phyloP scores from a whole-genome alignment of 2,329 filamentous ascomycete species.

The Colletotrichum sp. region DNA sequence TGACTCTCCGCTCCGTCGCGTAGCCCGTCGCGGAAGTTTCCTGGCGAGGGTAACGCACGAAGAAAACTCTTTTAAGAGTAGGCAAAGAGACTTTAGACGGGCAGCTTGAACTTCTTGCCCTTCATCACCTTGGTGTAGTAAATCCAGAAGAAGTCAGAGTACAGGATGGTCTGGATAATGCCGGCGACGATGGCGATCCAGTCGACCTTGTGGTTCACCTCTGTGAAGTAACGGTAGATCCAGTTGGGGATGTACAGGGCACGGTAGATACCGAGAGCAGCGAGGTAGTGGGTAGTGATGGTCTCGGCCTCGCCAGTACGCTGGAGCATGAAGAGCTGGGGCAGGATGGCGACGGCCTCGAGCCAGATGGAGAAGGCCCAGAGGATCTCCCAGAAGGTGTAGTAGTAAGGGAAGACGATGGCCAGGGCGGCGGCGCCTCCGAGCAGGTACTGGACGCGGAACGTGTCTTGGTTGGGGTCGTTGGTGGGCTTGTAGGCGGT shows the following conservation, averaged over 20 bases:
- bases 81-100: conserved; percentile 61
- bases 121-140: conserved; percentile 97
- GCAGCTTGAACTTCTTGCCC: conserved; percentile 86
- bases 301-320: conserved; percentile 97
- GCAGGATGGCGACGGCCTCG: conserved; percentile 93
- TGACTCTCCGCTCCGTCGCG: neutral
- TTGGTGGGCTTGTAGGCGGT: conserved; percentile 97
- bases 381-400: conserved; percentile 82
- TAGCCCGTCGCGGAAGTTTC: neutral
- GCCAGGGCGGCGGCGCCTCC: conserved; percentile 80
- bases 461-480: conserved; percentile 96
- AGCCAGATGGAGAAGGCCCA: conserved; percentile 99
- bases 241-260: conserved; percentile 98
- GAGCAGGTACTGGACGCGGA: conserved; percentile 94
- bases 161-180: conserved; percentile 90
- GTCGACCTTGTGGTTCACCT: conserved; percentile 75
- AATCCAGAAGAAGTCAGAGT: conserved; percentile 99
- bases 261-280: conserved; percentile 88
- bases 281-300: conserved; percentile 98
- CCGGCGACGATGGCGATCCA: conserved; percentile 89
- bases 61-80: neutral
- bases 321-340: conserved; percentile 98
- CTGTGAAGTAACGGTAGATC: conserved; percentile 87
- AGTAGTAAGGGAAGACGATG: conserved; percentile 84
- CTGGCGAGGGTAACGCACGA: neutral